phyloP scores from a whole-genome alignment of 345 rosid genomes.

The Physaria fendleri region DNA sequence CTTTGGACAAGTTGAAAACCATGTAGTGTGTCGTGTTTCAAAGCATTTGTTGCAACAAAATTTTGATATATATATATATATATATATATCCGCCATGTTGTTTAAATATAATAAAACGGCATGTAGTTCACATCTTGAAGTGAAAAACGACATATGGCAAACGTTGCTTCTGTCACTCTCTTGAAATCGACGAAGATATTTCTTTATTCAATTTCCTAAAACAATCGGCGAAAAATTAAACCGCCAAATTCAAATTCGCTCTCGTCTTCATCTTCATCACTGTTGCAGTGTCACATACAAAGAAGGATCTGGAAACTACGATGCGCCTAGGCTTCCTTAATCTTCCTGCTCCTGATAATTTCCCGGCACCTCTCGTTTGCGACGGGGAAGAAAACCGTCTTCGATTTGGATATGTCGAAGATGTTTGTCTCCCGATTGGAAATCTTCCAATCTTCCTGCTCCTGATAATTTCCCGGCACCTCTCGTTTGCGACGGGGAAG shows the following conservation, averaged over 20 bases:
- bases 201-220: constrained; percentile 4
- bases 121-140: not conserved
- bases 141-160: not conserved
- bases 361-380: constrained; percentile 22
- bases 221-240: constrained; percentile 9
- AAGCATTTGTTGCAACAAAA: not conserved
- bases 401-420: constrained; percentile 28
- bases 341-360: constrained; percentile 48
- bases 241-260: constrained; percentile 40
- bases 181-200: constrained; percentile 7
- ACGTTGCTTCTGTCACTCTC: not conserved
- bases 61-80: too few relatives aligned
- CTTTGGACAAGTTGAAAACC: constrained; percentile 17
- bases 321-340: constrained; percentile 75
- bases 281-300: not conserved
- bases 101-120: too few relatives aligned
- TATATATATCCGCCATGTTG: too few relatives aligned
- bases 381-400: constrained; percentile 24
- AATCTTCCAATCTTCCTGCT: constrained; percentile 43
- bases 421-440: constrained; percentile 29
- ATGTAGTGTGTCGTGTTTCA: constrained; percentile 19
- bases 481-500: constrained; percentile 20
- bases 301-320: not conserved
- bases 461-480: constrained; percentile 36
- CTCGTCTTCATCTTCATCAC: not conserved